Evolutionary conservation across 306 rosid species (phyloP).

Genomic region (Malus orientalis): DNA sequence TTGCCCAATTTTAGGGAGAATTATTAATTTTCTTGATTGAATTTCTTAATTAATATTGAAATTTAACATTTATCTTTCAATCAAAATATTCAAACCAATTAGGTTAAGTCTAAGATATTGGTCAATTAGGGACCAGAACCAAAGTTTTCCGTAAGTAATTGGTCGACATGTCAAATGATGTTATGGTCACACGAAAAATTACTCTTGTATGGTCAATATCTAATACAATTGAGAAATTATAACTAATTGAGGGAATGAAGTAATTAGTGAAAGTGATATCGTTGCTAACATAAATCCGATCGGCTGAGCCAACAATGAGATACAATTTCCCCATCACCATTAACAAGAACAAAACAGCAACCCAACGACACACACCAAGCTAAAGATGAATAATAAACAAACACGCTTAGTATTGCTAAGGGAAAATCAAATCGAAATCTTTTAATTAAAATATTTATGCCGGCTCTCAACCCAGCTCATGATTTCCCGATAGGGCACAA

Average conservation of each 20-base stretch:
- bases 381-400: slow-evolving; percentile 3
- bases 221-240: too few relatives aligned
- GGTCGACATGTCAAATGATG: too few relatives aligned
- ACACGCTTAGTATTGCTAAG: not conserved
- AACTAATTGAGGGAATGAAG: not conserved
- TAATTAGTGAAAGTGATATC: not conserved
- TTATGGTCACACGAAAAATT: too few relatives aligned
- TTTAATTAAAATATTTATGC: slow-evolving; percentile 10
- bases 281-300: not conserved
- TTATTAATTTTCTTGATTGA: too few relatives aligned
- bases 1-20: not conserved
- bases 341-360: slow-evolving; percentile 30
- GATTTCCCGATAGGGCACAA: not conserved
- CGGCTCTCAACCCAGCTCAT: slow-evolving; percentile 59
- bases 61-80: too few relatives aligned
- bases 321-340: not conserved
- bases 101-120: too few relatives aligned
- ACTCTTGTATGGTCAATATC: too few relatives aligned
- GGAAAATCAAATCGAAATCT: slow-evolving; percentile 14
- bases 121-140: too few relatives aligned
- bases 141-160: too few relatives aligned
- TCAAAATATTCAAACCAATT: too few relatives aligned
- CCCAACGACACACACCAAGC: slow-evolving; percentile 18
- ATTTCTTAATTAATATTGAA: too few relatives aligned
- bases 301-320: slow-evolving; percentile 9